A percentile compares a stretch with the other conserved stretches of the same genome.
Evolutionary conservation across 208 protist species (phyloP).

Genomic region (Naegleria gruberi): DNA sequence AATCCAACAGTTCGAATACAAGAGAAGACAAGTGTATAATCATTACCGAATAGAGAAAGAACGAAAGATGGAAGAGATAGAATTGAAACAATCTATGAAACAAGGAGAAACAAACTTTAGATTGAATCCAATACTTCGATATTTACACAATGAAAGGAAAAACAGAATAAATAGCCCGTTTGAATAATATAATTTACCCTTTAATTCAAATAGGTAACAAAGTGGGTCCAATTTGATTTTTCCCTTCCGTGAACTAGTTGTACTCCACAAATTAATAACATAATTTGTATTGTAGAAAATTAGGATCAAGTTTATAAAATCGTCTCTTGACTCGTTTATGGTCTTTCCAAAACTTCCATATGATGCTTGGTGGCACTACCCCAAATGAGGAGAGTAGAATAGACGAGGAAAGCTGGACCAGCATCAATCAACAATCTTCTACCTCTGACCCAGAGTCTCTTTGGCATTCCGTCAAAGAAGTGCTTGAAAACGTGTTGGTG

Average conservation of each 20-base stretch:
- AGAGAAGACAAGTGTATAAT: background rate
- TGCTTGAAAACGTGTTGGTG: background rate
- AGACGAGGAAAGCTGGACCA: background rate
- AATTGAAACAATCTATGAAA: background rate
- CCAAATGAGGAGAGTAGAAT: background rate
- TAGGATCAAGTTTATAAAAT: background rate
- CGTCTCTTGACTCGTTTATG: background rate
- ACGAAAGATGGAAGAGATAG: background rate
- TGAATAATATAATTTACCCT: too few species aligned
- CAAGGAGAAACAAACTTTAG: background rate
- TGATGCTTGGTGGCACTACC: background rate
- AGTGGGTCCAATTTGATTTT: background rate
- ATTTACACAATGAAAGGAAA: background rate
- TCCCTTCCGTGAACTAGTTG: background rate
- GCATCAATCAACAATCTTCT: background rate
- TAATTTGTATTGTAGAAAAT: background rate
- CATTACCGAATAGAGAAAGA: background rate
- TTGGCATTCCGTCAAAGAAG: background rate
- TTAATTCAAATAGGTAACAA: background rate
- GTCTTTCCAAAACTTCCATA: background rate
- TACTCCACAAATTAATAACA: background rate
- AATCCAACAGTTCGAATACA: background rate
- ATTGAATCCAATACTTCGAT: background rate
- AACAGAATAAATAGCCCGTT: background rate
- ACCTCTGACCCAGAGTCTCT: background rate